A percentile compares a stretch with the other conserved stretches of the same genome.
Evolutionary conservation across 2,329 filamentous ascomycete species (phyloP).

Genomic region (Pseudogymnoascus sp.): DNA sequence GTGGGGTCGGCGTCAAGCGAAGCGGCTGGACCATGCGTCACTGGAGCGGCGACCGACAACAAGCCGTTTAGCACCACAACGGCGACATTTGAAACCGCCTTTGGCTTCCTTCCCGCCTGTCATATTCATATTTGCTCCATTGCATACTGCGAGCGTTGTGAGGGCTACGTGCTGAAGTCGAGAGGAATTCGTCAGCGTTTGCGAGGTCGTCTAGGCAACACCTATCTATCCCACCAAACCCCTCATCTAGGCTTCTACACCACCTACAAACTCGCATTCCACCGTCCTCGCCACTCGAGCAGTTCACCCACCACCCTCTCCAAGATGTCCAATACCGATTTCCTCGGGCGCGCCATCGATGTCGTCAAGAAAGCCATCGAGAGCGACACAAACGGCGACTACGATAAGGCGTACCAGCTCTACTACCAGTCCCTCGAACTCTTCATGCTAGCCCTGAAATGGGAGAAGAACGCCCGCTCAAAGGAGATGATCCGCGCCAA

Average conservation of each 20-base stretch:
- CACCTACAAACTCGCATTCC: neutral
- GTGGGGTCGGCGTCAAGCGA: neutral
- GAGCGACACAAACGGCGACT: constrained; percentile 88
- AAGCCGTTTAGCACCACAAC: neutral
- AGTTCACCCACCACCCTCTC: neutral
- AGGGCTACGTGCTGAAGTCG: neutral
- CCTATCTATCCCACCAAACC: neutral
- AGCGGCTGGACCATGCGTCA: neutral
- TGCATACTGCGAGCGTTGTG: neutral
- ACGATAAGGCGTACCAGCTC: constrained; percentile 90
- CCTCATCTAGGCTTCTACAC: neutral
- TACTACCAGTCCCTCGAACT: constrained; percentile 96
- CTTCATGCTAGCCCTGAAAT: constrained; percentile 98
- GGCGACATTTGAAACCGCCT: neutral
- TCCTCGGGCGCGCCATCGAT: constrained; percentile 91
- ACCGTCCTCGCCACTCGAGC: neutral
- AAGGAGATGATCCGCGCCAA: constrained; percentile 97
- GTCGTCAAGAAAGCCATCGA: constrained; percentile 97
- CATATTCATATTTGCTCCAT: neutral
- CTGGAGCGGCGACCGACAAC: neutral
- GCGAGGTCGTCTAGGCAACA: constrained; percentile 7
- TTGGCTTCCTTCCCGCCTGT: neutral
- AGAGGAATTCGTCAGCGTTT: neutral
- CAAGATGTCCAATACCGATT: constrained; percentile 91
- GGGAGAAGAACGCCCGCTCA: constrained; percentile 96